Percentiles rank a stretch among this genome's conserved stretches.
Evolutionary conservation across 208 protist species (phyloP).

Genomic region (Crithidia thermophila): DNA sequence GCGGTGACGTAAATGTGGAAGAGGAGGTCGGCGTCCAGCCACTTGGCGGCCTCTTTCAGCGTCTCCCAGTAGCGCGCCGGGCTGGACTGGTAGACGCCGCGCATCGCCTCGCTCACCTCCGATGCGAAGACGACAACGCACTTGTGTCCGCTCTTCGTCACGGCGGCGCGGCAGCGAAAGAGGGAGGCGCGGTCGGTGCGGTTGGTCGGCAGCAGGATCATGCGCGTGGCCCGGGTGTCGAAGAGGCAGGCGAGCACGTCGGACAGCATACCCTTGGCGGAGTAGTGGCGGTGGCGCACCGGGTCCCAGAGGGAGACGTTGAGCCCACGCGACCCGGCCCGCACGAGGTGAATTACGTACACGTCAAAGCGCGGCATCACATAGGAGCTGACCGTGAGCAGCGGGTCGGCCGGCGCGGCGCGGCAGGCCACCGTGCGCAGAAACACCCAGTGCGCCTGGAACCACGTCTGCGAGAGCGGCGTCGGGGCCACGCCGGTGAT

Average conservation of each 20-base stretch:
- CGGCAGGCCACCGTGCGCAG: slow-evolving; percentile 71
- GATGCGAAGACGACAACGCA: slow-evolving; percentile 79
- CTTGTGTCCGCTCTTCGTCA: slow-evolving; percentile 54
- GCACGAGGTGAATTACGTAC: slow-evolving; percentile 86
- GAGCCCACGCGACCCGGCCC: slow-evolving; percentile 65
- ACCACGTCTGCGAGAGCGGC: slow-evolving; percentile 42
- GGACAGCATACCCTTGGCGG: slow-evolving; percentile 83
- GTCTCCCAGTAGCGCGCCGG: slow-evolving; percentile 67
- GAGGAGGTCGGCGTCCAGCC: slow-evolving; percentile 67
- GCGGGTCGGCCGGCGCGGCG: slow-evolving; percentile 50
- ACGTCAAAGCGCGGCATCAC: slow-evolving; percentile 65
- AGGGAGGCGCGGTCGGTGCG: slow-evolving; percentile 81
- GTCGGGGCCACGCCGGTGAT: slow-evolving; percentile 17
- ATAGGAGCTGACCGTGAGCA: slow-evolving; percentile 45
- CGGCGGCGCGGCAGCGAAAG: slow-evolving; percentile 74
- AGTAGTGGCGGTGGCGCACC: slow-evolving; percentile 48
- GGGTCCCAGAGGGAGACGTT: slow-evolving; percentile 75
- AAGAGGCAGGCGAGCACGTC: slow-evolving; percentile 80
- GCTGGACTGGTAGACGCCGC: slow-evolving; percentile 70
- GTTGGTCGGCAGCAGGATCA: slow-evolving; percentile 88
- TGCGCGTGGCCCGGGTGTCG: slow-evolving; percentile 43
- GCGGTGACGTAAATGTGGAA: slow-evolving; percentile 54
- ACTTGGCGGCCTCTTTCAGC: slow-evolving; percentile 47
- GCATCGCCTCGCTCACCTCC: slow-evolving; percentile 60
- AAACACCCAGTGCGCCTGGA: slow-evolving; percentile 60